Conservation (phyloP, 106 monocot genomes). For the Dendrobium catenatum region DNA sequence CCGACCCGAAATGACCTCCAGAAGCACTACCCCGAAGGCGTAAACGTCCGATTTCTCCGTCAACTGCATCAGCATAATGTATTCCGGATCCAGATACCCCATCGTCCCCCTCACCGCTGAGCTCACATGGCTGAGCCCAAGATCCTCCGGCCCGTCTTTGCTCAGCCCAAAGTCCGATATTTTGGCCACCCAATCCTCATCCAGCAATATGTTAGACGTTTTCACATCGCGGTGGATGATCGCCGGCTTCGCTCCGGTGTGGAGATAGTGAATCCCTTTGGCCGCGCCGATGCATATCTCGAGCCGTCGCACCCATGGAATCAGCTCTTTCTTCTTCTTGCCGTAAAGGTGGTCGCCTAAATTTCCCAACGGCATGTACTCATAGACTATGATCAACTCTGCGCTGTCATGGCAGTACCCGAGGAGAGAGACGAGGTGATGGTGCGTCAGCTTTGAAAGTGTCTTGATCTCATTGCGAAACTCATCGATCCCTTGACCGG, state of each 20-base stretch:
- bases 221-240: constrained; percentile 50
- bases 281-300: constrained; percentile 47
- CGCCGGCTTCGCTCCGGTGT: constrained; percentile 30
- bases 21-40: constrained; percentile 8
- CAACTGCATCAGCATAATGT: constrained; percentile 17
- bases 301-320: constrained; percentile 28
- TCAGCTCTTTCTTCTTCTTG: constrained; percentile 12
- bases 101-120: constrained; percentile 33
- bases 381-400: constrained; percentile 41
- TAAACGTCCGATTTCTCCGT: constrained; percentile 20
- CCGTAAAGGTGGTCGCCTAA: constrained; percentile 28
- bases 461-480: constrained; percentile 35
- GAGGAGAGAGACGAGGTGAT: constrained; percentile 35
- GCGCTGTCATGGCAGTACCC: constrained; percentile 37
- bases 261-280: constrained; percentile 38
- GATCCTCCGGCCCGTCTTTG: constrained; percentile 13
- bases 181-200: constrained; percentile 36
- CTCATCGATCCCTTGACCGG: constrained; percentile 29
- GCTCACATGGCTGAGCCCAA: constrained; percentile 27
- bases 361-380: constrained; percentile 34
- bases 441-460: constrained; percentile 36
- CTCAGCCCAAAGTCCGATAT: constrained; percentile 42
- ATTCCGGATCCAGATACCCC: constrained; percentile 41
- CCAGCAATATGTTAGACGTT: constrained; percentile 36
- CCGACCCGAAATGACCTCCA: constrained; percentile 27